Conservation (phyloP, 495 filamentous ascomycete genomes). For the Penicillium soppii region DNA sequence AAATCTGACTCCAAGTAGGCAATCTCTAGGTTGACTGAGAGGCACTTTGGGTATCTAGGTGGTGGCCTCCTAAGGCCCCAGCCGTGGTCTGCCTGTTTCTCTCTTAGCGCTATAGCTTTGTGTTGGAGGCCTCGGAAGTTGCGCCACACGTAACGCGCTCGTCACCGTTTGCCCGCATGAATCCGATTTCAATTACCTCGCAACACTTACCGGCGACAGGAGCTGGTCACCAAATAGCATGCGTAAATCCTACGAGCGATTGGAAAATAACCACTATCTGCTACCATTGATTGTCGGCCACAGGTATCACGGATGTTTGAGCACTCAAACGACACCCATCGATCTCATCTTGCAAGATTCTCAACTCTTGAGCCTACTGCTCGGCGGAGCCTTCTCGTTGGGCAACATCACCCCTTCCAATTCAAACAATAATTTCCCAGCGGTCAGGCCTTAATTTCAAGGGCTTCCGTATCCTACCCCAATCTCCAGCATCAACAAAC, state of each 20-base stretch:
- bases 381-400: conserved; percentile 51
- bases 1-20: conserved; percentile 1
- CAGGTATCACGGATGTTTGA: conserved; percentile 57
- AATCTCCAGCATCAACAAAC: too few relatives aligned
- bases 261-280: conserved; percentile 57
- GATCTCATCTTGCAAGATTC: conserved; percentile 48
- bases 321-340: conserved; percentile 48
- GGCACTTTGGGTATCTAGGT: not conserved
- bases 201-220: conserved; percentile 37
- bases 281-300: conserved; percentile 46
- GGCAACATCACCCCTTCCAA: conserved; percentile 42
- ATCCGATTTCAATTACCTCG: conserved; percentile 45
- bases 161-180: conserved; percentile 36
- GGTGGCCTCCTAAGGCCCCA: not conserved
- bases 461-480: too few relatives aligned
- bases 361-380: conserved; percentile 49
- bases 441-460: too few relatives aligned
- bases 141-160: conserved; percentile 40
- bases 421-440: too few relatives aligned
- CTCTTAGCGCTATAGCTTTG: conserved; percentile 46
- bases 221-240: conserved; percentile 39
- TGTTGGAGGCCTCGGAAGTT: conserved; percentile 44
- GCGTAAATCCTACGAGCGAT: conserved; percentile 35
- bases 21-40: not conserved
- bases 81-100: too few relatives aligned